These are phyloP conservation scores for Blyttiomyces sp. DNA, from an alignment of 371 early-diverging fungal genomes.

Conservation along the genomic window DNA sequence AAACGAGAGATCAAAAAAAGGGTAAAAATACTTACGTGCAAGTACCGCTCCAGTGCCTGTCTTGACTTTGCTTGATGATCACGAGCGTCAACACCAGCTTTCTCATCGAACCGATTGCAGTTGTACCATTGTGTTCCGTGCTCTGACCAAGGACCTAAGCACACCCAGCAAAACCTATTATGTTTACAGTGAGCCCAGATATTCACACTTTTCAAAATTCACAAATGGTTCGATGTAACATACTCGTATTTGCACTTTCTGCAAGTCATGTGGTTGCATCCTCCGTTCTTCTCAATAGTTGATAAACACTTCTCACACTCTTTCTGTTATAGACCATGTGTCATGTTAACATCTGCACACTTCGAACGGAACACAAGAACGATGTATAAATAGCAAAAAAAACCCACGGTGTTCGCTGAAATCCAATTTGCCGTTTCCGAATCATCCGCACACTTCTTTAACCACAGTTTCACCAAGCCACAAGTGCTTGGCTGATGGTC, in stretches of 20 bases:
- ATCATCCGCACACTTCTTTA: constrained; percentile 95
- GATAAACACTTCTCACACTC: constrained; percentile 92
- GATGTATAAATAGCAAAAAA: not conserved
- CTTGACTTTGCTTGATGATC: constrained; percentile 84
- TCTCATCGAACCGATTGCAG: constrained; percentile 92
- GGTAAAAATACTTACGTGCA: constrained; percentile 70
- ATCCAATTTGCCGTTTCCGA: constrained; percentile 98
- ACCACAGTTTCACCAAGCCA: constrained; percentile 78
- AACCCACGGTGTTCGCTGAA: constrained; percentile 73
- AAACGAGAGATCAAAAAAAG: not conserved
- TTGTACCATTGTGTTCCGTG: constrained; percentile 93
- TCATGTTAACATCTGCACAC: not conserved
- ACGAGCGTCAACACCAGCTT: constrained; percentile 72
- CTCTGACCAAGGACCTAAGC: constrained; percentile 84
- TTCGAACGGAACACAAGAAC: not conserved
- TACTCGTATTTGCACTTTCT: constrained; percentile 47
- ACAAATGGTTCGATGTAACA: not conserved
- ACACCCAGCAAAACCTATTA: constrained; percentile 49
- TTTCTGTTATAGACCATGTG: constrained; percentile 43
- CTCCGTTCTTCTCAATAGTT: constrained; percentile 96
- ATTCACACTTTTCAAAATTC: constrained; percentile 51
- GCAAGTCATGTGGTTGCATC: constrained; percentile 56
- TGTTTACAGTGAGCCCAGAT: not conserved
- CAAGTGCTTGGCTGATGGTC: constrained; percentile 95
- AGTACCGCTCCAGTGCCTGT: constrained; percentile 85